Percentiles rank a stretch among this genome's conserved stretches.
Evolutionary conservation across 75 land plant species (phyloP).

Genomic region (Azolla pinnata): DNA sequence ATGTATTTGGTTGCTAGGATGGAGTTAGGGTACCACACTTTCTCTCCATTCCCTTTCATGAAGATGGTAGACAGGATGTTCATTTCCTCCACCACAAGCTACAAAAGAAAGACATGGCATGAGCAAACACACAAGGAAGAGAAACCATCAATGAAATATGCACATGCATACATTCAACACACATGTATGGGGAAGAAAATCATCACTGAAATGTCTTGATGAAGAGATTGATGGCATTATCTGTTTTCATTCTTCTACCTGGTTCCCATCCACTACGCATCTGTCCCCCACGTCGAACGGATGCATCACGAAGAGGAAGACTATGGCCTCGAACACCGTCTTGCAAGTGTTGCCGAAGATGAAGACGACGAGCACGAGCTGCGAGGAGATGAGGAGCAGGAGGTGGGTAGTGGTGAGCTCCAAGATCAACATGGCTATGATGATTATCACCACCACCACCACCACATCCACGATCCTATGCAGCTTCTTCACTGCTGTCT

Average conservation of each 20-base stretch:
- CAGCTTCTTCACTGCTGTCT: slow-evolving; percentile 18
- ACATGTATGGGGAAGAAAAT: too few species aligned
- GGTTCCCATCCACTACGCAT: slow-evolving; percentile 21
- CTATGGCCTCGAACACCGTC: slow-evolving; percentile 23
- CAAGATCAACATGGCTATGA: slow-evolving; percentile 19
- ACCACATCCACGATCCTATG: slow-evolving; percentile 11
- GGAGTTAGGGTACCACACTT: slow-evolving; percentile 20
- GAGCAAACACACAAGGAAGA: background rate
- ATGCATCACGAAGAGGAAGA: slow-evolving; percentile 27
- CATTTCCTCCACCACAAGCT: slow-evolving; percentile 19
- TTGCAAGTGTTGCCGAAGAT: slow-evolving; percentile 26
- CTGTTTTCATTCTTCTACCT: too few species aligned
- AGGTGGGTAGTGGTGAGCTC: slow-evolving; percentile 19
- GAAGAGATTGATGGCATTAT: too few species aligned
- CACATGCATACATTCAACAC: too few species aligned
- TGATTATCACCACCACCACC: slow-evolving; percentile 15
- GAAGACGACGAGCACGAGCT: slow-evolving; percentile 13
- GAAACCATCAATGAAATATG: too few species aligned
- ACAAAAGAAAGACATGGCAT: background rate
- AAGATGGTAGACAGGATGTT: slow-evolving; percentile 17
- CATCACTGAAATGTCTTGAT: too few species aligned
- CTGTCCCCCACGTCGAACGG: slow-evolving; percentile 35
- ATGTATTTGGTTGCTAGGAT: slow-evolving; percentile 20
- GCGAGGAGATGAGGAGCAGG: slow-evolving; percentile 14
- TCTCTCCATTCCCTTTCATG: slow-evolving; percentile 10